These are phyloP conservation scores for Boeremia exigua DNA, from an alignment of 2,329 filamentous ascomycete genomes.

Conservation along the genomic window DNA sequence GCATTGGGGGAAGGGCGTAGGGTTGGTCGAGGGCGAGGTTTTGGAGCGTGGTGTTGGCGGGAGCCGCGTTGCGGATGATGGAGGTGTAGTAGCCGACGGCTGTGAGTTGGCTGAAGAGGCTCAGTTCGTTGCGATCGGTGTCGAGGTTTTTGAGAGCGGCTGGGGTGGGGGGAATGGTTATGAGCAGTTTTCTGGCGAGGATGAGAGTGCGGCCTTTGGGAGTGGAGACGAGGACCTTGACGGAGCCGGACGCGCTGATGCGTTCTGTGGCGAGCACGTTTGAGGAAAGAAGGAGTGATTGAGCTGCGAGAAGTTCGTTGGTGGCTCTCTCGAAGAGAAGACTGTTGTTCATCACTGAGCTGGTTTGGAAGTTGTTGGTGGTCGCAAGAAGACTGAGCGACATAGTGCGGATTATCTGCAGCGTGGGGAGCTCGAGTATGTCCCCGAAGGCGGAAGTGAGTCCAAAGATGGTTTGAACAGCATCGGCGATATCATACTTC, in stretches of 20 bases:
- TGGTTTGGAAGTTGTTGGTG: slow-evolving; percentile 8
- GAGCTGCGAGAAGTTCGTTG: slow-evolving; percentile 10
- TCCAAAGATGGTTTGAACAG: slow-evolving; percentile 47
- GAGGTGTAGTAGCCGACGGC: slow-evolving; percentile 50
- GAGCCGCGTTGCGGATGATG: slow-evolving; percentile 48
- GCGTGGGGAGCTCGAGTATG: slow-evolving; percentile 50
- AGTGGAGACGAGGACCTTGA: slow-evolving; percentile 22
- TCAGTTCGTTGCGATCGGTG: slow-evolving; percentile 42
- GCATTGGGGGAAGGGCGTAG: slow-evolving; percentile 35
- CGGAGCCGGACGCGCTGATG: slow-evolving; percentile 8
- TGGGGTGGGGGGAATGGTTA: slow-evolving; percentile 51
- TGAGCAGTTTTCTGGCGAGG: slow-evolving; percentile 50
- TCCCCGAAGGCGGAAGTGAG: slow-evolving; percentile 36
- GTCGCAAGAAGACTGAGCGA: slow-evolving; percentile 6
- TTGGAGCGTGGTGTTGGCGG: slow-evolving; percentile 30
- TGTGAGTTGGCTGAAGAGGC: slow-evolving; percentile 48
- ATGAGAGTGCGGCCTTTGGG: slow-evolving; percentile 34
- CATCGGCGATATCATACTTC: slow-evolving; percentile 55
- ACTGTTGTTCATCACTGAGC: slow-evolving; percentile 30
- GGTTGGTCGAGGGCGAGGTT: slow-evolving; percentile 35
- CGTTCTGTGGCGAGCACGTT: slow-evolving; percentile 37
- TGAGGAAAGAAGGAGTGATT: slow-evolving; percentile 21
- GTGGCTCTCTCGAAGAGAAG: slow-evolving; percentile 25
- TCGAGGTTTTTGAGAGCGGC: slow-evolving; percentile 46
- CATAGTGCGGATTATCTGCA: slow-evolving; percentile 31